A percentile compares a stretch with the other conserved stretches of the same genome.
phyloP scores from a whole-genome alignment of 352 stramenopile genomes.

The Elongisporangium senticosum region DNA sequence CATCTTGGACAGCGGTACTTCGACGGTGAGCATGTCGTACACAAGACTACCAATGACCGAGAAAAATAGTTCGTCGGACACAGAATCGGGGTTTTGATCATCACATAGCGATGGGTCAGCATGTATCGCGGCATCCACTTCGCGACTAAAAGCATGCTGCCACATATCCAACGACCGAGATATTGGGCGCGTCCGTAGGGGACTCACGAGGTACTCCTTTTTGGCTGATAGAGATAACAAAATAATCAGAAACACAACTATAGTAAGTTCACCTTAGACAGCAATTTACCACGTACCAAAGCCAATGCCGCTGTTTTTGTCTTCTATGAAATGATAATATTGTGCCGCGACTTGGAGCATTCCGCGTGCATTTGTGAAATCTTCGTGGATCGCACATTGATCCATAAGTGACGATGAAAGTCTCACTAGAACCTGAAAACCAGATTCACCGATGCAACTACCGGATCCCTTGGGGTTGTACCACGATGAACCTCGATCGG shows the following conservation, averaged over 20 bases:
- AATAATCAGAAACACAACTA: neutral
- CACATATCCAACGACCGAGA: slow-evolving; percentile 79
- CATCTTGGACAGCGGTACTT: slow-evolving; percentile 65
- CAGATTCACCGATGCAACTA: slow-evolving; percentile 67
- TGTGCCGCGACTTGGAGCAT: slow-evolving; percentile 77
- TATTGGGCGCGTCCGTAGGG: slow-evolving; percentile 54
- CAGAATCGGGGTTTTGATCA: slow-evolving; percentile 20
- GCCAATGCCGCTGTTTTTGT: slow-evolving; percentile 62
- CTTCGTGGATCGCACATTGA: slow-evolving; percentile 69
- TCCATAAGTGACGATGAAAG: slow-evolving; percentile 62
- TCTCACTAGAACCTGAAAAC: slow-evolving; percentile 55
- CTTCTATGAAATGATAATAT: slow-evolving; percentile 77
- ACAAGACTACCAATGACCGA: slow-evolving; percentile 74
- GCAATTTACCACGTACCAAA: slow-evolving; percentile 41
- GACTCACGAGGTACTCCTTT: slow-evolving; percentile 75
- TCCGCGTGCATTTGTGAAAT: slow-evolving; percentile 74
- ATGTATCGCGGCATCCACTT: slow-evolving; percentile 54
- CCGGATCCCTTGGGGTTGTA: slow-evolving; percentile 80
- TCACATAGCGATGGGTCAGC: slow-evolving; percentile 27
- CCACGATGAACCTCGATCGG: slow-evolving; percentile 36
- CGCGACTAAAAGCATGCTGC: slow-evolving; percentile 78
- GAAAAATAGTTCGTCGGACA: slow-evolving; percentile 77
- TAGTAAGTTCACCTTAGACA: neutral
- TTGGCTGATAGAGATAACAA: slow-evolving; percentile 31
- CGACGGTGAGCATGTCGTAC: slow-evolving; percentile 84